A percentile compares a stretch with the other conserved stretches of the same genome.
phyloP scores from a whole-genome alignment of 163 green algal species.

The Scenedesmus sp. region DNA sequence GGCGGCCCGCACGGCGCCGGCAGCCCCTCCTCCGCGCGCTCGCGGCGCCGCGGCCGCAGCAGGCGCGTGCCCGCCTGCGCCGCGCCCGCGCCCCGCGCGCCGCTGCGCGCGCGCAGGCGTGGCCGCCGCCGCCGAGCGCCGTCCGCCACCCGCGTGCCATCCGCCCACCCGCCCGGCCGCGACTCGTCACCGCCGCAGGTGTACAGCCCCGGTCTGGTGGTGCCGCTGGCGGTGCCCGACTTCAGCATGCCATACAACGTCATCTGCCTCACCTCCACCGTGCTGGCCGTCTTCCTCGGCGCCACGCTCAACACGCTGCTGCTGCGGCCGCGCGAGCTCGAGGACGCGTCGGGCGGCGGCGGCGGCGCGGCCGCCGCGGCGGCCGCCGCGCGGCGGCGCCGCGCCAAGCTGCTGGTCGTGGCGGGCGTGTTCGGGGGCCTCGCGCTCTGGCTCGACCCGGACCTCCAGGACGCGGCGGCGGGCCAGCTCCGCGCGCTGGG shows the following conservation, averaged over 20 bases:
- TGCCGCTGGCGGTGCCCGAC: conserved; percentile 85
- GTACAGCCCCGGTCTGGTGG: conserved; percentile 63
- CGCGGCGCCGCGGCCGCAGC: not conserved
- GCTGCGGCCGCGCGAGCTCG: not conserved
- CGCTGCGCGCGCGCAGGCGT: too few species aligned
- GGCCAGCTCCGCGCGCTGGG: not conserved
- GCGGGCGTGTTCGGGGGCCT: conserved; percentile 45
- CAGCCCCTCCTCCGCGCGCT: not conserved
- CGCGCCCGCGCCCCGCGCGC: not conserved
- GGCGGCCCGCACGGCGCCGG: not conserved
- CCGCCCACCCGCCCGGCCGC: not conserved
- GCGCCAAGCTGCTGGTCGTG: conserved; percentile 43
- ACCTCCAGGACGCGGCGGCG: conserved; percentile 45
- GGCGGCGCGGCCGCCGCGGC: not conserved
- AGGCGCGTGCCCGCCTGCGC: not conserved
- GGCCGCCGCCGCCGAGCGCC: not conserved
- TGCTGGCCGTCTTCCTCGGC: conserved; percentile 84
- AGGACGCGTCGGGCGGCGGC: not conserved
- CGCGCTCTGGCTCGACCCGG: conserved; percentile 56
- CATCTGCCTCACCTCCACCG: conserved; percentile 85
- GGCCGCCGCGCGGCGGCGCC: not conserved
- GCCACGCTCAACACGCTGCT: conserved; percentile 66
- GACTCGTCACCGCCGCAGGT: conserved; percentile 30
- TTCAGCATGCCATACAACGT: conserved; percentile 98
- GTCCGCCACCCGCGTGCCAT: not conserved